These are phyloP conservation scores for Hyparrhenia diplandra DNA, from an alignment of 176 grass and related monocot genomes.

Conservation along the genomic window DNA sequence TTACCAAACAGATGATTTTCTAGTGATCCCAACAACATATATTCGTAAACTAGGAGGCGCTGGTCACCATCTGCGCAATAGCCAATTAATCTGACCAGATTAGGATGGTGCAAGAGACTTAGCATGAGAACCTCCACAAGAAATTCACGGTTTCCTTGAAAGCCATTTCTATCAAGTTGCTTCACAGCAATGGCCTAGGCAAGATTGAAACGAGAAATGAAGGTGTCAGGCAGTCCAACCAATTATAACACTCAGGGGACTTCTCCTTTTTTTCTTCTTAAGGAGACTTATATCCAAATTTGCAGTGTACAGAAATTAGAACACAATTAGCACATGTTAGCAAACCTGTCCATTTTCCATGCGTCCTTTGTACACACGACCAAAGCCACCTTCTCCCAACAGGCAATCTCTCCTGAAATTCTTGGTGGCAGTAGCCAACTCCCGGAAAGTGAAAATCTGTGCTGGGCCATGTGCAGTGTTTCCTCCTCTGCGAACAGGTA, in stretches of 20 bases:
- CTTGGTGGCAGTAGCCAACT: constrained; percentile 70
- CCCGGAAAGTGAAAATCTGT: constrained; percentile 83
- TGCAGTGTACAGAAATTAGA: background rate
- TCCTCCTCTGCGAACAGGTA: constrained; percentile 50
- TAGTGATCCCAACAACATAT: constrained; percentile 82
- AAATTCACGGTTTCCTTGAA: constrained; percentile 99
- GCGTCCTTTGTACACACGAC: constrained; percentile 77
- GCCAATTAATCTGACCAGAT: constrained; percentile 96
- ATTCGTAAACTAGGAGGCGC: constrained; percentile 94
- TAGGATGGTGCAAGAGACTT: constrained; percentile 86
- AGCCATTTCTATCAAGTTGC: constrained; percentile 85
- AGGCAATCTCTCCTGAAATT: constrained; percentile 82
- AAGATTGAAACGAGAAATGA: constrained; percentile 4
- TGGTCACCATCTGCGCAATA: constrained; percentile 97
- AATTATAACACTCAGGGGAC: constrained; percentile 20
- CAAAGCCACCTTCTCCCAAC: constrained; percentile 84
- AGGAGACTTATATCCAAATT: constrained; percentile 4
- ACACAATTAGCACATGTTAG: background rate
- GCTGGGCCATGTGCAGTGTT: constrained; percentile 45
- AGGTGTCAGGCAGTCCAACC: background rate
- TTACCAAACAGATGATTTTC: constrained; percentile 95
- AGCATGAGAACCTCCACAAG: constrained; percentile 99
- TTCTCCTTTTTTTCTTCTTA: background rate
- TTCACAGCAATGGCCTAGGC: constrained; percentile 82
- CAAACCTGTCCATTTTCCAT: constrained; percentile 86